These are phyloP conservation scores for Veloporphyrellus conicus DNA, from an alignment of 1,284 basidiomycete genomes.

Conservation along the genomic window DNA sequence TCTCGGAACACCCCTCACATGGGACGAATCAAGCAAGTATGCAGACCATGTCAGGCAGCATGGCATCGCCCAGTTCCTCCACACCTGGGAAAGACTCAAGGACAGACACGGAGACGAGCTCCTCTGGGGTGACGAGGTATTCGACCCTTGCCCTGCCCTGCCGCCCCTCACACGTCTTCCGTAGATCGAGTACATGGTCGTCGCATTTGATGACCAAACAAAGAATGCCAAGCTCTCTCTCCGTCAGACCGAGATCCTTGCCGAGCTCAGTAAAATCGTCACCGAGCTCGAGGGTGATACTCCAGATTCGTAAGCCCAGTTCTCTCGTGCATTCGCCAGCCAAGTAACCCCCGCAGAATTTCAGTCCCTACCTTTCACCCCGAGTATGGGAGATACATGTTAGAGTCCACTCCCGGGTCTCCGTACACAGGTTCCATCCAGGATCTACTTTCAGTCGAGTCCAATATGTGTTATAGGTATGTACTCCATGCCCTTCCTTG, in stretches of 20 bases:
- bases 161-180: slow-evolving; percentile 5
- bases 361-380: slow-evolving; percentile 94
- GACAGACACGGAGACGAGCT: slow-evolving; percentile 88
- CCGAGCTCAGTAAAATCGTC: slow-evolving; percentile 71
- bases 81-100: slow-evolving; percentile 90
- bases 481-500: slow-evolving; percentile 1
- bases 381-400: slow-evolving; percentile 98
- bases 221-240: slow-evolving; percentile 87
- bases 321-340: slow-evolving; percentile 1
- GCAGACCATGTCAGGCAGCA: slow-evolving; percentile 90
- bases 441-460: slow-evolving; percentile 87
- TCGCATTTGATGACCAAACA: slow-evolving; percentile 75
- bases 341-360: slow-evolving; percentile 42
- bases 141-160: neutral
- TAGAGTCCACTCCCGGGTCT: slow-evolving; percentile 94
- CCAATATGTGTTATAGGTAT: slow-evolving; percentile 88
- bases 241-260: slow-evolving; percentile 90
- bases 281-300: slow-evolving; percentile 62
- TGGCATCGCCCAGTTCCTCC: slow-evolving; percentile 93
- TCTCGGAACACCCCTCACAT: slow-evolving; percentile 90
- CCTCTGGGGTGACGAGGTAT: slow-evolving; percentile 98
- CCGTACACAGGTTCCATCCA: slow-evolving; percentile 87
- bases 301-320: slow-evolving; percentile 47
- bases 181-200: slow-evolving; percentile 95
- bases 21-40: slow-evolving; percentile 86